phyloP scores from a whole-genome alignment of 441 rosid species.

The Adansonia madagascariensis region DNA sequence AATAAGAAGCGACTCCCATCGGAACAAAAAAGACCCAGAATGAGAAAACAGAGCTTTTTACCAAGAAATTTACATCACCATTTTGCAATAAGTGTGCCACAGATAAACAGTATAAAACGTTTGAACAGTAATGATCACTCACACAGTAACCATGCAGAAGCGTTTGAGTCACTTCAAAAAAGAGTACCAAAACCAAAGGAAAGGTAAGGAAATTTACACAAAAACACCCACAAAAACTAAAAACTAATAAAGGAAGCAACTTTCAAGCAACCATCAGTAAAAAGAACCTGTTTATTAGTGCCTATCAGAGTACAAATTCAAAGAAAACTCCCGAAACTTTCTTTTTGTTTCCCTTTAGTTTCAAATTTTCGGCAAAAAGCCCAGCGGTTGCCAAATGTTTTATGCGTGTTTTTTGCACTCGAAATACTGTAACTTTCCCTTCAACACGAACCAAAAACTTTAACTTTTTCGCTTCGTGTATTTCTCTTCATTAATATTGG shows the following conservation, averaged over 20 bases:
- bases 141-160: conserved; percentile 28
- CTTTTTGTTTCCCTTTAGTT: too few species aligned
- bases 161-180: conserved; percentile 25
- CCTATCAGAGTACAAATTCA: conserved; percentile 10
- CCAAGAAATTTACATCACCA: conserved; percentile 24
- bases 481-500: conserved; percentile 29
- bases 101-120: neutral
- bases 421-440: conserved; percentile 19
- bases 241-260: neutral
- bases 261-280: conserved; percentile 33
- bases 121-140: conserved; percentile 18
- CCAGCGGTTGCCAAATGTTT: conserved; percentile 5
- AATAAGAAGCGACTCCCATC: conserved; percentile 17
- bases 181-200: conserved; percentile 23
- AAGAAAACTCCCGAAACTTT: neutral
- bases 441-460: conserved; percentile 14
- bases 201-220: conserved; percentile 3
- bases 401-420: conserved; percentile 10
- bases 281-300: conserved; percentile 33
- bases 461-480: conserved; percentile 16
- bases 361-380: conserved; percentile 15
- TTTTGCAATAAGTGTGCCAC: neutral
- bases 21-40: conserved; percentile 12
- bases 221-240: neutral
- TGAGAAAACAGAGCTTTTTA: conserved; percentile 23